Base-by-base conservation (phyloP, 169 alveolate species). In the Plasmodium inui region DNA sequence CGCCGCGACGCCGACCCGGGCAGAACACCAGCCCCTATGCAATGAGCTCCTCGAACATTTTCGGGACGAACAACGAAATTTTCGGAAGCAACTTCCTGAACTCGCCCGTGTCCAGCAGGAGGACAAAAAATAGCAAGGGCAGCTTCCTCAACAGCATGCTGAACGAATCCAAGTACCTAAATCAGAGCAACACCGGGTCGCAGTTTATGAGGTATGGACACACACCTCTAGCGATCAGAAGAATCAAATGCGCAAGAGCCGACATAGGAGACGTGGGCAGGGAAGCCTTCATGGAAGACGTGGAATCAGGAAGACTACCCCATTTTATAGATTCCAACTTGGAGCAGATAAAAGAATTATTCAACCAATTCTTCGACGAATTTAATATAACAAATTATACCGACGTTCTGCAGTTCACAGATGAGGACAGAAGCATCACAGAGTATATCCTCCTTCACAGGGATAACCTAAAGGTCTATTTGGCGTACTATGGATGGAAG, bases 211-310 rank as follows among this genome's bases (percentile, higher is more conserved):
- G 92, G 90, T 97, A 96, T 80, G 98, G 98, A 26, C 96, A 96
- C 72, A 97, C 98, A 3, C 98, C 98, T 12, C 83, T 92, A 73
- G 97, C 97, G 32, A 76, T 97, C 12, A 92, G 98, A 73, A 93
- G 98, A 26, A 96, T 97, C 19, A 93, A 97, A 61, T 95, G 95
- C 28, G 98, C 98, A 34, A 93, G 98, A 32, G 96, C 96, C 32
- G 98, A 97, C 67, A 94, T 97, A 4, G 98, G 98, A 34, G 98
- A 97, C 81, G 96, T 97, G 95, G 98, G 98, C 12, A 94, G 98
- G 82, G 98, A 95, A 76, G 93, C 96, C 28, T 92, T 96, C 85
- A 96, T 97, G 97, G 97, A 96, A 55, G 97, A 97, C 46, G 94
- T 55, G n/a, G 98, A 97, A 76, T 96, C 97, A 55, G 96, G 95